These are phyloP conservation scores for Fusarium sp. DNA, from an alignment of 2,329 filamentous ascomycete species.

Conservation along the genomic window DNA sequence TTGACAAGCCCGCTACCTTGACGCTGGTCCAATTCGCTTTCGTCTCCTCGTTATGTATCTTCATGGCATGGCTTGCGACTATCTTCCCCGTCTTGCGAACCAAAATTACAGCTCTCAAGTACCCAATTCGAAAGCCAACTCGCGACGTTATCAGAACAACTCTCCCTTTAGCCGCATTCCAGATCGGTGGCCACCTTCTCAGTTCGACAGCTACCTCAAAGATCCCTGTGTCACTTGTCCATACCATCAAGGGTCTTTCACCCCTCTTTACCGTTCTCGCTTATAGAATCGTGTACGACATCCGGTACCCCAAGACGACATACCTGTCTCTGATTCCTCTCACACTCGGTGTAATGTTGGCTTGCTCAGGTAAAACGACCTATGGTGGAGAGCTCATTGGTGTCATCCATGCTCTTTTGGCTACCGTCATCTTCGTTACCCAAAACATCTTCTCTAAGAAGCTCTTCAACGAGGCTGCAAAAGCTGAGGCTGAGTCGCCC, in stretches of 20 bases:
- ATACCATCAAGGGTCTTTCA: conserved; percentile 98
- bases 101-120: conserved; percentile 80
- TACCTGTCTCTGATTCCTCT: conserved; percentile 92
- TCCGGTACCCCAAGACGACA: conserved; percentile 86
- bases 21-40: conserved; percentile 95
- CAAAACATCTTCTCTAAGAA: conserved; percentile 99
- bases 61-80: conserved; percentile 80
- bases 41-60: conserved; percentile 87
- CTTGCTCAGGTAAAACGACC: conserved; percentile 83
- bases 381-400: conserved; percentile 90
- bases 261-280: conserved; percentile 95
- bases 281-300: conserved; percentile 89
- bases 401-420: conserved; percentile 87
- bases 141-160: conserved; percentile 87
- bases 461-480: conserved; percentile 93
- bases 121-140: conserved; percentile 85
- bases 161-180: conserved; percentile 90
- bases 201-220: conserved; percentile 94
- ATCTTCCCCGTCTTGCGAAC: conserved; percentile 77
- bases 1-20: conserved; percentile 89
- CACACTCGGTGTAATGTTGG: conserved; percentile 93
- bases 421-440: conserved; percentile 94
- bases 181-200: conserved; percentile 91
- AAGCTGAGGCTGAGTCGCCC: conserved; percentile 80
- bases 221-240: conserved; percentile 95